Conservation (phyloP, 2,329 filamentous ascomycete species). For the Phialophora macrospora region DNA sequence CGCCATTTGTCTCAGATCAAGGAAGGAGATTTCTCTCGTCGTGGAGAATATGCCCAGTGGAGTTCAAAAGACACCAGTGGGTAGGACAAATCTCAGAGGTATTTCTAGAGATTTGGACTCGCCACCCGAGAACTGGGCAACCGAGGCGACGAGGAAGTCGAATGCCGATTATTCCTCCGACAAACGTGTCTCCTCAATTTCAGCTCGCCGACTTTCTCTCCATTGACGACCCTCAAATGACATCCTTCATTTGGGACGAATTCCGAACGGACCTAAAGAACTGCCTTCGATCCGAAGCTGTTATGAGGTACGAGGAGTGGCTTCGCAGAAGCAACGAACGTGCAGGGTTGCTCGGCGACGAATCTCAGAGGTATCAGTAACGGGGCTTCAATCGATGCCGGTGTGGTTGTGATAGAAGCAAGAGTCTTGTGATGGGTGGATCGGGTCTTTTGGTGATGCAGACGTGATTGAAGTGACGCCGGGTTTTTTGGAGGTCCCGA, state of each 20-base stretch:
- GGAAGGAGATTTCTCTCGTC: conserved; percentile 11
- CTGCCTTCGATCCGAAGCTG: conserved; percentile 7
- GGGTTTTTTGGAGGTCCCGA: too few species aligned
- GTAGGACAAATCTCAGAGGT: conserved; percentile 19
- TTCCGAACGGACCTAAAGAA: conserved; percentile 7
- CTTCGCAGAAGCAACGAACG: neutral
- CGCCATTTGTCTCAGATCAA: neutral
- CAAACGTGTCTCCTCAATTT: conserved; percentile 13
- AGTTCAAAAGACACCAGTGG: conserved; percentile 16
- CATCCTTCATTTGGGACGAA: conserved; percentile 16
- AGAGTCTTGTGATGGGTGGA: too few species aligned
- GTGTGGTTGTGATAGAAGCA: too few species aligned
- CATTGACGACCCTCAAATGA: conserved; percentile 13
- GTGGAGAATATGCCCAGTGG: conserved; percentile 17
- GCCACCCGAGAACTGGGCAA: conserved; percentile 4
- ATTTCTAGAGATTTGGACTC: conserved; percentile 20
- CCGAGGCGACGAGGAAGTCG: conserved; percentile 5
- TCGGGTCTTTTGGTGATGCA: too few species aligned
- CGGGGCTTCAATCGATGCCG: too few species aligned
- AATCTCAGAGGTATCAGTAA: neutral
- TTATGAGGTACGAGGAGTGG: neutral
- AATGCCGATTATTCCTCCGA: conserved; percentile 8
- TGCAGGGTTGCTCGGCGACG: conserved; percentile 7
- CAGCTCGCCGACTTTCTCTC: conserved; percentile 14
- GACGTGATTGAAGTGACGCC: too few species aligned